Conservation (phyloP, 441 rosid species). For the Jatropha podagrica region DNA sequence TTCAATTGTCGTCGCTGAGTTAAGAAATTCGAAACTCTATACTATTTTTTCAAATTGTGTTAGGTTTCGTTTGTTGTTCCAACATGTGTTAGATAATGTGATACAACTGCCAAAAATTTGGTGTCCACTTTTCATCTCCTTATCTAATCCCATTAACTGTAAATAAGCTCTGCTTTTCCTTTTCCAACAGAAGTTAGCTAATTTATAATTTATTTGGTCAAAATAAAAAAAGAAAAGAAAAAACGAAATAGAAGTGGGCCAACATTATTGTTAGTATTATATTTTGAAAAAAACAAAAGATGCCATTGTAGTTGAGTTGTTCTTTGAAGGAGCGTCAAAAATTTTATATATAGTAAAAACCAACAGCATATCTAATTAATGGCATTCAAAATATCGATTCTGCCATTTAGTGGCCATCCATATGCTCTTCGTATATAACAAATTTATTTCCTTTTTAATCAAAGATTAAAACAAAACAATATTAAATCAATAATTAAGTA, state of each 20-base stretch:
- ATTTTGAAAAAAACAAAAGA: too few relatives aligned
- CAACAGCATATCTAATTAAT: neutral
- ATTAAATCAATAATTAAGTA: too few relatives aligned
- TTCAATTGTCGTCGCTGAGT: constrained; percentile 10
- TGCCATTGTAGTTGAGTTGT: too few relatives aligned
- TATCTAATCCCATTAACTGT: constrained; percentile 3
- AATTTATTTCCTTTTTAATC: too few relatives aligned
- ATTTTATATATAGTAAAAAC: neutral
- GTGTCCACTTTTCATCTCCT: neutral
- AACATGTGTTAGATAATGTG: constrained; percentile 13
- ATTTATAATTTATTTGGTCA: neutral
- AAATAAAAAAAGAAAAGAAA: too few relatives aligned
- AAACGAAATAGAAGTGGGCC: too few relatives aligned
- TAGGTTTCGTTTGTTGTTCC: constrained; percentile 9
- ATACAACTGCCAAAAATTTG: neutral
- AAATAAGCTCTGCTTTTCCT: neutral
- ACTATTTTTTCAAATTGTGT: neutral
- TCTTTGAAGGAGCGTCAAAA: too few relatives aligned
- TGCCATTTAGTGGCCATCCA: too few relatives aligned
- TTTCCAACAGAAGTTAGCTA: neutral
- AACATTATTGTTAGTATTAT: too few relatives aligned
- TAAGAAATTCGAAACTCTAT: constrained; percentile 3
- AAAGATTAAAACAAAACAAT: too few relatives aligned
- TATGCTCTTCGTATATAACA: too few relatives aligned
- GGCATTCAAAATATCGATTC: neutral